These are phyloP conservation scores for Suillus weaverae DNA, from an alignment of 768 basidiomycete species.

Conservation along the genomic window DNA sequence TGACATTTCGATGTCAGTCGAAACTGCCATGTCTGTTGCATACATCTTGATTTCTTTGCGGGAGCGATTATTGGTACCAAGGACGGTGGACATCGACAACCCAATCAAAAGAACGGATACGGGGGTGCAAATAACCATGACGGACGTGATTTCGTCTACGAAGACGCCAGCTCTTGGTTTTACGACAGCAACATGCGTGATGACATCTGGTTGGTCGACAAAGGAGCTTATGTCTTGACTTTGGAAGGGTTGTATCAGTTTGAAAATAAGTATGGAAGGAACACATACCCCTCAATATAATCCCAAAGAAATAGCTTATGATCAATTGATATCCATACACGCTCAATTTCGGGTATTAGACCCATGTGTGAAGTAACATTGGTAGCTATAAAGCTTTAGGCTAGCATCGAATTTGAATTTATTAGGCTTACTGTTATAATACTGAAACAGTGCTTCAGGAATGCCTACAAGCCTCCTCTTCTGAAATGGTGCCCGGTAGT, in stretches of 20 bases:
- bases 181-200: constrained; percentile 86
- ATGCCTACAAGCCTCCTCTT: constrained; percentile 75
- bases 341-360: constrained; percentile 87
- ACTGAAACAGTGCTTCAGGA: constrained; percentile 75
- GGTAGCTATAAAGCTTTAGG: constrained; percentile 45
- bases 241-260: constrained; percentile 6
- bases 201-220: constrained; percentile 86
- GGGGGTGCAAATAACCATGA: constrained; percentile 90
- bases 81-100: constrained; percentile 52
- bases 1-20: constrained; percentile 83
- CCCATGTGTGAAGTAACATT: constrained; percentile 84
- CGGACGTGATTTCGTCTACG: constrained; percentile 85
- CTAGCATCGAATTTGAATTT: neutral
- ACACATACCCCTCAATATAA: constrained; percentile 84
- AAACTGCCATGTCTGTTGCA: constrained; percentile 80
- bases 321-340: constrained; percentile 95
- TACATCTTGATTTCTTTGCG: constrained; percentile 85
- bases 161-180: constrained; percentile 85
- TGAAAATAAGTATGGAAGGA: constrained; percentile 6
- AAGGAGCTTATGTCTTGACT: constrained; percentile 93
- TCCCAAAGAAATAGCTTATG: constrained; percentile 96
- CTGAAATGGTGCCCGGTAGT: constrained; percentile 77
- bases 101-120: constrained; percentile 83
- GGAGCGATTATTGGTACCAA: constrained; percentile 37
- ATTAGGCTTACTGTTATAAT: constrained; percentile 63